Base-by-base conservation (phyloP, 768 basidiomycete genomes). In the Mycena kentingensis region DNA sequence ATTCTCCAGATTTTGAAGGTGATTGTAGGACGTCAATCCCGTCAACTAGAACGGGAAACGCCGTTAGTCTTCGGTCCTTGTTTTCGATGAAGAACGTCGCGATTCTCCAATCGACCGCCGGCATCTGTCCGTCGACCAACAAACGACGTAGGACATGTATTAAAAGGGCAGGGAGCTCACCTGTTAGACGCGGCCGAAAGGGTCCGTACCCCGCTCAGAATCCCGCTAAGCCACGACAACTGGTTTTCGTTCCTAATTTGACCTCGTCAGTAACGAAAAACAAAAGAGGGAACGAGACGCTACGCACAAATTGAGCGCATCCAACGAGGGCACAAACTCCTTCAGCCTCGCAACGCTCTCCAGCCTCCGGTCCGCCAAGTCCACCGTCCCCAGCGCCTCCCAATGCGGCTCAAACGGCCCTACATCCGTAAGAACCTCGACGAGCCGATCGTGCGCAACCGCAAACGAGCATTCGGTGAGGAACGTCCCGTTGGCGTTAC, bases 391-490 rank as follows among this genome's bases (percentile, higher is more conserved):
- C 54, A 99, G 71, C 32, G 80, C 76, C 62, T 98, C 95, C 97
- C 97, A 99, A 65, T 91, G 79, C 19, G 95, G 93, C 64, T 94
- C 91, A 69, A 90, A 97, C 18, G 95, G 93, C 65, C 93, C 88
- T 12, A 94, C 84, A 63, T 98, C 94, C 37, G 95, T 98, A 64
- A 99, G 92, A 62, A n/a, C n/a, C n/a, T n/a, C n/a, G 2, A 98
- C 88, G 5, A 99, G 81, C 38, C 83, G 81, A 66, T 98, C 96
- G 62, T 92, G 91, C n/a, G 93, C 82, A 36, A 98, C 85, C 16
- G 83, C 93, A 66, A 99, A 99, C 35, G 95, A 98, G 65, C 95
- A 98, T 65, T 98, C 95, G 11, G 96, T 98, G 57, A 98, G 75
- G 73, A 96, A 80, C 5, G 80, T 80, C 36, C 66, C 76, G 57